Evolutionary conservation across 2,329 filamentous ascomycete species (phyloP).

Genomic region (Fusarium sp.): DNA sequence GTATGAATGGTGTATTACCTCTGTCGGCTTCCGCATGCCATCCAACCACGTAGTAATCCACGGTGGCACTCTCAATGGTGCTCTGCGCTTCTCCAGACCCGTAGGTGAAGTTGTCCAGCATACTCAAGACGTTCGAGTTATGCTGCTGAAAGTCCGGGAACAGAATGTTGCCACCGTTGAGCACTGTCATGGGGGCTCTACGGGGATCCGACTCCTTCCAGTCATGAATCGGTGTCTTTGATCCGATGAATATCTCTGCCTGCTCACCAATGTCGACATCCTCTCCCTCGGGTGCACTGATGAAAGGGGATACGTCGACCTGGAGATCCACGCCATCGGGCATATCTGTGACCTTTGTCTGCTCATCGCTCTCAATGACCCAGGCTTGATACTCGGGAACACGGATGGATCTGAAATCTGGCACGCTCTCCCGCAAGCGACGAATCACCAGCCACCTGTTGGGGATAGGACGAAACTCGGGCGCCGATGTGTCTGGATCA

Average conservation of each 20-base stretch:
- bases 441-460: constrained; percentile 52
- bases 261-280: constrained; percentile 46
- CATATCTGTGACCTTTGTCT: constrained; percentile 47
- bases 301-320: constrained; percentile 52
- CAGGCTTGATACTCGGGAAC: constrained; percentile 42
- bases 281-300: constrained; percentile 32
- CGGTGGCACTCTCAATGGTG: too few species aligned
- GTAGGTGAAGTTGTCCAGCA: neutral
- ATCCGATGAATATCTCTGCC: constrained; percentile 55
- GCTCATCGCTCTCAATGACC: constrained; percentile 53
- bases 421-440: neutral
- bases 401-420: constrained; percentile 21
- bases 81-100: neutral
- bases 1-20: too few species aligned
- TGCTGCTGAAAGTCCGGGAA: constrained; percentile 3
- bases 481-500: neutral
- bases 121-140: neutral
- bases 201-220: constrained; percentile 13
- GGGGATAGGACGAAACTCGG: constrained; percentile 40
- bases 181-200: neutral
- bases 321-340: constrained; percentile 48
- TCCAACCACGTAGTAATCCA: neutral
- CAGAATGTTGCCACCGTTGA: neutral
- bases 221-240: constrained; percentile 31
- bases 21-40: neutral